Evolutionary conservation across 768 basidiomycete genomes (phyloP), one percentile per base, ranked within the genome.

Genomic region (Strobilomyces dryophilus): DNA sequence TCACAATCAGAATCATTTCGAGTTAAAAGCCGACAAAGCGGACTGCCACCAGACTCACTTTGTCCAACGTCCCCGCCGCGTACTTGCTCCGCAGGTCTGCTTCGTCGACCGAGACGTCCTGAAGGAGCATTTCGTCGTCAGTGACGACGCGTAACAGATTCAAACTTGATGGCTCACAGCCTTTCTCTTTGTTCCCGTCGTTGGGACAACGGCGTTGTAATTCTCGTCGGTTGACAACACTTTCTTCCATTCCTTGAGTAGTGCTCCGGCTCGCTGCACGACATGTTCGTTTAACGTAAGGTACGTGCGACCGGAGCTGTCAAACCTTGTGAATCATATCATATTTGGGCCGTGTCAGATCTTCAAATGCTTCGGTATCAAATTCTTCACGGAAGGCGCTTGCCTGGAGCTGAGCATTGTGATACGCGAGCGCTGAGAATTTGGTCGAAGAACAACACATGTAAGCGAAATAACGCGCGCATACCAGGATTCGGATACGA

Each of bases 301-400:
- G 17, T 24, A 27, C 2, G 37, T 15, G 24, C 5, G 31, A 47
- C 21, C 2, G 15, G 18, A 17, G 45, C 34, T 1, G 8, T 53
- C 75, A 47, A 53, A 90, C 92, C 77, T 88, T 83, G 63, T 92
- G 87, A 51, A 98, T 92, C 66, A 79, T 77, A 52, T 84, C 81
- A 44, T 82, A 72, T 60, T 88, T 85, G 5, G 95, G 95, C 53
- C 79, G 66, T 0, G 95, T 93, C 59, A 85, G 71, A 69, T 99
- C 95, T 57, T 89, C 85, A 55, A 92, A 91, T 0, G 81, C 71
- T 51, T 83, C 81, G 1, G 79, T 74, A 65, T 95, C 84, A 57
- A 86, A 97, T 53, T 93, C 83, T 64, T 97, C 91, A 47, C 89
- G 84, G 71, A 98, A 95, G 0, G 97, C 97, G 49, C 83, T 85